Evolutionary conservation across 495 filamentous ascomycete genomes (phyloP).

Genomic region (Glonium stellatum): DNA sequence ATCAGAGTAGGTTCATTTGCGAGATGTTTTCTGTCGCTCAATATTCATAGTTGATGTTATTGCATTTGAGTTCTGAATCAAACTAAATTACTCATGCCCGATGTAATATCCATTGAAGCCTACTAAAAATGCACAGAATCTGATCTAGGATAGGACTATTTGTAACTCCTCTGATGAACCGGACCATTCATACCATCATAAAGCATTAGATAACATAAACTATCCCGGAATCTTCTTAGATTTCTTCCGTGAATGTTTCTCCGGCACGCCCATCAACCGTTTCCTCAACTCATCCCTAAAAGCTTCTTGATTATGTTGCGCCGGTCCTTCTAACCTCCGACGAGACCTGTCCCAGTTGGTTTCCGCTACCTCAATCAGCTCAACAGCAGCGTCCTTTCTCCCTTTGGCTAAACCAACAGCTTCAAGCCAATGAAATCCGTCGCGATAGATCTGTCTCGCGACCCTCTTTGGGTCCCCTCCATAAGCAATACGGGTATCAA

Average conservation of each 20-base stretch:
- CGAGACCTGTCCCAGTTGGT: constrained; percentile 1
- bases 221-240: not conserved
- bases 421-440: constrained; percentile 30
- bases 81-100: too few relatives aligned
- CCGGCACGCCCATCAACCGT: not conserved
- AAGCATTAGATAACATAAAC: too few relatives aligned
- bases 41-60: too few relatives aligned
- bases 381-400: constrained; percentile 23
- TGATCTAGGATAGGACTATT: too few relatives aligned
- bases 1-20: too few relatives aligned
- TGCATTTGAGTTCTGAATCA: too few relatives aligned
- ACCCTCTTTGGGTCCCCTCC: constrained; percentile 9
- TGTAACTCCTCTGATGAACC: too few relatives aligned
- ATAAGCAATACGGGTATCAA: constrained; percentile 20
- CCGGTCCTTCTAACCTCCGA: not conserved
- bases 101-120: too few relatives aligned
- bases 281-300: constrained; percentile 12
- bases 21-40: too few relatives aligned
- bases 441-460: constrained; percentile 28
- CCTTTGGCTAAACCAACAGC: constrained; percentile 25
- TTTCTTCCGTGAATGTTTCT: not conserved
- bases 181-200: too few relatives aligned
- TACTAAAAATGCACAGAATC: too few relatives aligned
- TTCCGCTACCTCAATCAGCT: constrained; percentile 21
- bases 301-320: constrained; percentile 5